Evolutionary conservation across 306 rosid genomes (phyloP), one percentile per base, ranked within the genome.

Genomic region (Inga oerstediana): DNA sequence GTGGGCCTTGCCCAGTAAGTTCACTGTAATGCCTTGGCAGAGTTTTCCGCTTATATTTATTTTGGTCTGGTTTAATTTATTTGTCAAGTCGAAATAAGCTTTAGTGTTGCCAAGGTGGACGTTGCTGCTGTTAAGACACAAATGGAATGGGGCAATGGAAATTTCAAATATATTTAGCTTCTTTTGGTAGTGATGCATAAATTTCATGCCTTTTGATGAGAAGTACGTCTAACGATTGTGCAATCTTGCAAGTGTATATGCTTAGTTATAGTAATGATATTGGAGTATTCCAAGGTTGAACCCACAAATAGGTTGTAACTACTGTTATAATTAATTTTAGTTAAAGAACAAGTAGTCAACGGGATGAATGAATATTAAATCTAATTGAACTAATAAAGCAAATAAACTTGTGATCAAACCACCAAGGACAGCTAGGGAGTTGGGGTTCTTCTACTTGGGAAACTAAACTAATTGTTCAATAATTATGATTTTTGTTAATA

Each of bases 1-100:
- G 32, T 80, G 59, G 71, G 58, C 77, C 58, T 39, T 37, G 65
- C 66, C 22, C 30, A 43, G 71, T 80, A 51, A 81, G 27, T 80
- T 75, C 72, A 49, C 64, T 10, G 44, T 65, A 72, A 77, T 39
- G 71, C 46, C 71, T 52, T 34, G 44, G 76, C 54, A 37, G 51
- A 70, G 35, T 24, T 80, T 67, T 75, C 43, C 37, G 51, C 65
- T 20, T 83, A 39, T 46, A 16, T 51, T 51, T 52, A 52, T 52
- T 48, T 8, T 74, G 22, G 46, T 14, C 37, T 69, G 58, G 27
- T 48, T 48, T 30, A 22, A 64, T 68, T 80, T 24, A 34, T 69
- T 56, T 68, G 39, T 58, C 69, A 32, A 61, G 51, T 37, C 59
- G 35, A 80, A 76, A 56, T 34, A 66, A 67, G 35, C n/a, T 48